These are phyloP conservation scores for Cucumis melo DNA, from an alignment of 306 rosid genomes.

Conservation along the genomic window DNA sequence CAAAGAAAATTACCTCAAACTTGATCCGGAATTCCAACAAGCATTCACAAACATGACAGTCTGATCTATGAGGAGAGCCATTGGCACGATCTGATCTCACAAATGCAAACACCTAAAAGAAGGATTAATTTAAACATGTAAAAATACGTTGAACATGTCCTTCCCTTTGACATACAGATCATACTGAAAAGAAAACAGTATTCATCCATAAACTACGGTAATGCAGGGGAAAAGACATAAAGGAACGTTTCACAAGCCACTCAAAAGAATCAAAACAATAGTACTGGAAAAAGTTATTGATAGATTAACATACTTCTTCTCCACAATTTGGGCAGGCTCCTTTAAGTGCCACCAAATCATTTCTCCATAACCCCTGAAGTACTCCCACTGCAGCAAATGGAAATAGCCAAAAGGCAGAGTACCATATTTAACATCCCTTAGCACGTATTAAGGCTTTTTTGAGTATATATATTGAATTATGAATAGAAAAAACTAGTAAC, in stretches of 20 bases:
- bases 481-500: background rate
- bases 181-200: background rate
- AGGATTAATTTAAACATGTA: background rate
- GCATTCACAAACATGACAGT: conserved; percentile 82
- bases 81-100: conserved; percentile 40
- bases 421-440: background rate
- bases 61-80: conserved; percentile 70
- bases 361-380: conserved; percentile 75
- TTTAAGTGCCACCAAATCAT: conserved; percentile 64
- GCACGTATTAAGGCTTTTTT: background rate
- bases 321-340: conserved; percentile 92
- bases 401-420: background rate
- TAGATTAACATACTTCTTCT: conserved; percentile 56
- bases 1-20: conserved; percentile 47
- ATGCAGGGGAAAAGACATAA: background rate
- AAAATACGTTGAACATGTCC: background rate
- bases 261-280: background rate
- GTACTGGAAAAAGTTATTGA: background rate
- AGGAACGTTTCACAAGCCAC: background rate
- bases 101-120: conserved; percentile 82
- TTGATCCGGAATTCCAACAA: conserved; percentile 66
- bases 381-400: conserved; percentile 40
- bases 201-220: background rate
- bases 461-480: background rate
- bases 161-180: background rate